These are phyloP conservation scores for Lecanicillium sp. DNA, from an alignment of 2,329 filamentous ascomycete species.

Conservation along the genomic window DNA sequence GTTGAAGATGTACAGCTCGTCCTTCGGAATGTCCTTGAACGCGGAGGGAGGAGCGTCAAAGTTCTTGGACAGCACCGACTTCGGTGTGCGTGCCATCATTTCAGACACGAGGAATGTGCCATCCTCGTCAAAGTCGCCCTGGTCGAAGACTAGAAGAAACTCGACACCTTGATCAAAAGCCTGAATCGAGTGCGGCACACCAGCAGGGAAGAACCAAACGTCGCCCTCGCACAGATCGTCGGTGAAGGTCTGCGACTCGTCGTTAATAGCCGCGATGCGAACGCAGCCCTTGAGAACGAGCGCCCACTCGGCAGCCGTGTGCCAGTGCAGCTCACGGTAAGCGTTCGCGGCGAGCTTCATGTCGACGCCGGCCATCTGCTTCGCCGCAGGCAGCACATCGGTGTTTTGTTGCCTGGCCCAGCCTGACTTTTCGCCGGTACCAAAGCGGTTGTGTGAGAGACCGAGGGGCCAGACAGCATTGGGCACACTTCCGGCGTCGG, in stretches of 20 bases:
- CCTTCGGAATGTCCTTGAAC: slow-evolving; percentile 41
- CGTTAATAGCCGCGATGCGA: slow-evolving; percentile 45
- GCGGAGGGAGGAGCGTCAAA: slow-evolving; percentile 41
- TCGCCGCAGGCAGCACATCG: slow-evolving; percentile 42
- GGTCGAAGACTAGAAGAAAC: slow-evolving; percentile 56
- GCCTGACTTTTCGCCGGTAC: slow-evolving; percentile 37
- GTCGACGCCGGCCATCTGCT: slow-evolving; percentile 51
- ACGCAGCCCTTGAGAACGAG: slow-evolving; percentile 49
- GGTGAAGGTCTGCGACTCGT: slow-evolving; percentile 41
- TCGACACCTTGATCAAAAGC: slow-evolving; percentile 50
- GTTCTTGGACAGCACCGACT: slow-evolving; percentile 50
- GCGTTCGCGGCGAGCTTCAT: slow-evolving; percentile 52
- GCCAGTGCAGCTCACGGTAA: slow-evolving; percentile 61
- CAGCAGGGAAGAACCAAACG: slow-evolving; percentile 48
- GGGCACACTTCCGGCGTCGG: slow-evolving; percentile 42
- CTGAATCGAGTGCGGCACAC: slow-evolving; percentile 47
- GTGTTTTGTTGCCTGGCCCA: slow-evolving; percentile 51
- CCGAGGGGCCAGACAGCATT: slow-evolving; percentile 51
- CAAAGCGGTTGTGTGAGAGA: slow-evolving; percentile 43
- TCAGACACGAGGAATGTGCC: slow-evolving; percentile 53
- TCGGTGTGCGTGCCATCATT: slow-evolving; percentile 44
- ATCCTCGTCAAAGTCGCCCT: slow-evolving; percentile 53
- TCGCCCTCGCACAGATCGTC: slow-evolving; percentile 45
- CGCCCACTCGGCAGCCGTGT: slow-evolving; percentile 47
- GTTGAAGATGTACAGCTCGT: slow-evolving; percentile 48